phyloP scores from a whole-genome alignment of 768 basidiomycete genomes.

The Scleroderma citrinum region DNA sequence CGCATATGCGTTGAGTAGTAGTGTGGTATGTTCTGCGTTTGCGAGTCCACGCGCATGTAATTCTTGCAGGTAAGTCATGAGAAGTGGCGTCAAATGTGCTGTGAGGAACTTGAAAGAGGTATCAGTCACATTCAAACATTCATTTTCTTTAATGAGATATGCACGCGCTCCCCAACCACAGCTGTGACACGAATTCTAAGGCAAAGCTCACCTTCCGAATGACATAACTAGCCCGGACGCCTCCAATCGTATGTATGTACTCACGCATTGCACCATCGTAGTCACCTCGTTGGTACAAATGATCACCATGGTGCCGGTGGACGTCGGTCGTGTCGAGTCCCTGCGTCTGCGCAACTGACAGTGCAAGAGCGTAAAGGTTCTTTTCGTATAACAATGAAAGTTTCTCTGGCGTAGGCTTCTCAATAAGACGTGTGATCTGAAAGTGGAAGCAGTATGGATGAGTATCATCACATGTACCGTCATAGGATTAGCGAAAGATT shows the following conservation, averaged over 20 bases:
- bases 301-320: slow-evolving; percentile 84
- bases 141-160: no score
- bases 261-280: slow-evolving; percentile 93
- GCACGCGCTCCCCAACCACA: not conserved
- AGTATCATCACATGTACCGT: not conserved
- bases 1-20: slow-evolving; percentile 95
- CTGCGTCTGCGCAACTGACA: slow-evolving; percentile 78
- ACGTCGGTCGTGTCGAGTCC: slow-evolving; percentile 84
- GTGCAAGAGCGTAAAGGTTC: slow-evolving; percentile 71
- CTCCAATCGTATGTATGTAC: slow-evolving; percentile 85
- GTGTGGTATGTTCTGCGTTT: slow-evolving; percentile 94
- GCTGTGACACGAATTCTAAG: not conserved
- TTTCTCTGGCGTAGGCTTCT: slow-evolving; percentile 80
- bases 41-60: slow-evolving; percentile 85
- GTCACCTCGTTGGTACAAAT: slow-evolving; percentile 85
- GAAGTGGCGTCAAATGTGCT: slow-evolving; percentile 91
- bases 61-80: slow-evolving; percentile 94
- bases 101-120: slow-evolving; percentile 72
- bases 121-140: not conserved
- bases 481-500: not conserved
- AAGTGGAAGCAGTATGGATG: no score
- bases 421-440: slow-evolving; percentile 62
- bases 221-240: slow-evolving; percentile 90
- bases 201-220: slow-evolving; percentile 74
- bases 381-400: slow-evolving; percentile 81